Percentiles rank a stretch among this genome's conserved stretches.
These are phyloP conservation scores for cucumber (Cucumis sativus) DNA, from an alignment of 306 rosid genomes.

Conservation along the genomic window DNA sequence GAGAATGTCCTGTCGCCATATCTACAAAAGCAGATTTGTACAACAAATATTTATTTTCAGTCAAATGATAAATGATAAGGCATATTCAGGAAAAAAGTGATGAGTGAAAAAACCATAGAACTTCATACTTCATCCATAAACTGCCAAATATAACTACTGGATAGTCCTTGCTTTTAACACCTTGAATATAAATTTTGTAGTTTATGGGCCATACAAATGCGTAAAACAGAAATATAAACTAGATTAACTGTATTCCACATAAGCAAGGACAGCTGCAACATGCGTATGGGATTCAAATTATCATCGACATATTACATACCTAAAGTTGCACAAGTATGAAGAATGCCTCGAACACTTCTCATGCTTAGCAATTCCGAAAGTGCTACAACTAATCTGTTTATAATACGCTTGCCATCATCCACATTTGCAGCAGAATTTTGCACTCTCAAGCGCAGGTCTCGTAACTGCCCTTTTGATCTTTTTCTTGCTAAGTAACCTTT, in stretches of 20 bases:
- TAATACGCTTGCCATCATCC: constrained; percentile 73
- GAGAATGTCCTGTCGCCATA: constrained; percentile 73
- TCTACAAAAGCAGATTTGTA: constrained; percentile 21
- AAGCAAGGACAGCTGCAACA: background rate
- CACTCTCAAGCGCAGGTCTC: constrained; percentile 60
- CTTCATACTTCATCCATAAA: background rate
- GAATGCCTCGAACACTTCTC: constrained; percentile 50
- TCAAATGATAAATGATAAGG: background rate
- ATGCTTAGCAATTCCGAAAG: constrained; percentile 39
- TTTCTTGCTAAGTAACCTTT: constrained; percentile 62
- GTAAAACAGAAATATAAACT: background rate
- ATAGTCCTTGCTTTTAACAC: no score
- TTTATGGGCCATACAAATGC: background rate
- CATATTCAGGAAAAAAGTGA: background rate
- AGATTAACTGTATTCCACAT: background rate
- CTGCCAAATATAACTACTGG: background rate
- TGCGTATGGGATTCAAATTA: background rate
- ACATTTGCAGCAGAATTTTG: constrained; percentile 59
- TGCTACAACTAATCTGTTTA: constrained; percentile 51
- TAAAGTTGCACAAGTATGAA: constrained; percentile 68
- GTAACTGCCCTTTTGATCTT: constrained; percentile 43
- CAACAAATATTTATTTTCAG: background rate
- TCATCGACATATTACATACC: constrained; percentile 31
- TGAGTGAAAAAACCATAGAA: background rate
- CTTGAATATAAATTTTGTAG: background rate